Percentiles rank a stretch among this genome's conserved stretches.
Conservation (phyloP, 306 rosid species). For the Malus fusca region DNA sequence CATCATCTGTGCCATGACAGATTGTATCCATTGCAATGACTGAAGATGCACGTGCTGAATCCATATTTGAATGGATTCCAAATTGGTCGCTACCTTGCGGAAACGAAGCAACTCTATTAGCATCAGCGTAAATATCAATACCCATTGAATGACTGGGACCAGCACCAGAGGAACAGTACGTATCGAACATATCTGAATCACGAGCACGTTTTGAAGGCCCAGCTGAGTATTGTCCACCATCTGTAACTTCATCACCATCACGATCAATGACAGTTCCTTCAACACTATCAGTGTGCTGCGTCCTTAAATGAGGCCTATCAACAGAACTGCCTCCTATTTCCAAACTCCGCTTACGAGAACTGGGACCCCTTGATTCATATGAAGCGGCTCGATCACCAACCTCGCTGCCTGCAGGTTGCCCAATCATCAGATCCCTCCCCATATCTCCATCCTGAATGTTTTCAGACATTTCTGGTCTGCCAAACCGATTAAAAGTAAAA, state of each 20-base stretch:
- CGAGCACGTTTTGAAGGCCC: conserved; percentile 94
- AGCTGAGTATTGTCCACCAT: conserved; percentile 75
- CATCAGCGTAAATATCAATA: conserved; percentile 56
- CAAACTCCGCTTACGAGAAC: conserved; percentile 85
- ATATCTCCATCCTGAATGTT: conserved; percentile 65
- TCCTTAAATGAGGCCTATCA: conserved; percentile 57
- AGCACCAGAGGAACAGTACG: conserved; percentile 80
- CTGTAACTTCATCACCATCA: conserved; percentile 94
- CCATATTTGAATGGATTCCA: conserved; percentile 69
- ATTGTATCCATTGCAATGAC: conserved; percentile 97
- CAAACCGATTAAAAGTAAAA: conserved; percentile 49
- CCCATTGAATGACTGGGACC: conserved; percentile 93
- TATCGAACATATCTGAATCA: conserved; percentile 69
- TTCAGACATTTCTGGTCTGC: conserved; percentile 58
- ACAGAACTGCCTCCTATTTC: conserved; percentile 89
- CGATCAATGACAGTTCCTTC: conserved; percentile 98
- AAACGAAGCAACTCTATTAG: conserved; percentile 52
- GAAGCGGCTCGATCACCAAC: conserved; percentile 96
- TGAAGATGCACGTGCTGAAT: conserved; percentile 92
- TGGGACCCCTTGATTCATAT: conserved; percentile 95
- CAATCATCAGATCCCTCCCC: conserved; percentile 98
- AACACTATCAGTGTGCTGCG: conserved; percentile 92
- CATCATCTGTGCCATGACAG: conserved; percentile 68
- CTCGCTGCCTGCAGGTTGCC: conserved; percentile 97
- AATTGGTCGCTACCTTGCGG: conserved; percentile 65